Base-by-base conservation (phyloP, 495 filamentous ascomycete genomes). In the Penicillium atrosanguineum region DNA sequence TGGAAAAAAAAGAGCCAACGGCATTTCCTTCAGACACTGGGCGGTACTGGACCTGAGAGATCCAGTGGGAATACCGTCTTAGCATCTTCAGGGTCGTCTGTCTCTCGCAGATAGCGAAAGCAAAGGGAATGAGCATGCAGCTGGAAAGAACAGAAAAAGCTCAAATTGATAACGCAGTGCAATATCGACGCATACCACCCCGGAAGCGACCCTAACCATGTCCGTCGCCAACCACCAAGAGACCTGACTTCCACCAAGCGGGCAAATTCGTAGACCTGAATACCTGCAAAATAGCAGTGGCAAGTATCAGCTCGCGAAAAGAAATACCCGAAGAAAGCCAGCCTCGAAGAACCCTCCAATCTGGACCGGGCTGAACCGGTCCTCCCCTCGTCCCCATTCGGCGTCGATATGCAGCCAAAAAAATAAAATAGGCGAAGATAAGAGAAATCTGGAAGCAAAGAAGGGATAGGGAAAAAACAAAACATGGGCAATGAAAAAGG, bases 131-230 rank as follows among this genome's bases (percentile, higher is more conserved):
- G 29, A 26, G 12, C 31, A 46, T 42, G 38, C 21, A 60, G 42
- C 43, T 54, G 50, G 44, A 23, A 56, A 25, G 23, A 48, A n/a
- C 36, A 63, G 52, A 41, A 50, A 57, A 36, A 29, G 55, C 38
- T 29, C 59, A 42, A 56, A 44, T 50, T 53, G 34, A 39, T 16
- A 51, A 38, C 31, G 56, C 20, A 51, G 53, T 59, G 65, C 58
- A 63, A 55, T 34, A 69, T 69, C 63, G 74, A 75, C 72, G 70
- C 63, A 72, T 63, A 78, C 75, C 73, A 72, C 75, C 75, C 75
- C 75, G 72, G 75, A 76, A 74, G 75, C 75, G 73, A 75, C 73
- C 75, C 75, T 77, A 76, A 52, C 65, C 71, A 75, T 58, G 62
- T 76, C 75, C 75, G 62, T 76, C 75, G 72, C 73, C 75, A 74